These are phyloP conservation scores for Acanthamoeba lenticulata DNA, from an alignment of 208 protist species.

Conservation along the genomic window DNA sequence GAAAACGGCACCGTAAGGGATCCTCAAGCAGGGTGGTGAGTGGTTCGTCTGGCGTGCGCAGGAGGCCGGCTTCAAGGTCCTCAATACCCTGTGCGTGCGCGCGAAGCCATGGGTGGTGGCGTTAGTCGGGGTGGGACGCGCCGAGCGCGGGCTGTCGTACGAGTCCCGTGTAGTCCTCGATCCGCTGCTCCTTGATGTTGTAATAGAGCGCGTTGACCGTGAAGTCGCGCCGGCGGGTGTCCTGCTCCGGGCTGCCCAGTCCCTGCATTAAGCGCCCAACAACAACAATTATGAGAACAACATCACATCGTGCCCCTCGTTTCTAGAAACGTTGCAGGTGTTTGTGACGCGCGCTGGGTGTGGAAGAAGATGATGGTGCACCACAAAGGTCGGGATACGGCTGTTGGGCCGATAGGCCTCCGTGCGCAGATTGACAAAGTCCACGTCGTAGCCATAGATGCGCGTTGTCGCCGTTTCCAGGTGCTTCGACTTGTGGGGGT, in stretches of 20 bases:
- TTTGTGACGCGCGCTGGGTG: too few species aligned
- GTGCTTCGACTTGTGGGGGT: constrained; percentile 98
- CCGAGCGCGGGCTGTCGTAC: background rate
- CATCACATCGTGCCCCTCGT: too few species aligned
- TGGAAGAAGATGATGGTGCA: background rate
- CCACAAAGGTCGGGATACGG: background rate
- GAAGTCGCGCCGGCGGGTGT: constrained; percentile 95
- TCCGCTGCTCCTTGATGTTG: constrained; percentile 93
- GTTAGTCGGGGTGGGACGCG: background rate
- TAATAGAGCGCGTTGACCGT: constrained; percentile 98
- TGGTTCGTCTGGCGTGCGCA: constrained; percentile 91
- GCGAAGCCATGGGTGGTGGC: background rate
- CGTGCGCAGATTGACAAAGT: constrained; percentile 7
- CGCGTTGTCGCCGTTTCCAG: constrained; percentile 97
- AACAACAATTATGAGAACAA: background rate
- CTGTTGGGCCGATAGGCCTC: background rate
- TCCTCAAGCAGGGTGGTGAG: constrained; percentile 87
- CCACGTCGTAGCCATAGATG: constrained; percentile 87
- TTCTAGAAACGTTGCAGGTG: too few species aligned
- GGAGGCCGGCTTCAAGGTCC: constrained; percentile 89
- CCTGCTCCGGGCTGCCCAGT: constrained; percentile 75
- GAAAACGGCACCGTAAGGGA: constrained; percentile 91
- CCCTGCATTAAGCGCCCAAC: background rate
- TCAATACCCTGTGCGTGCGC: constrained; percentile 83
- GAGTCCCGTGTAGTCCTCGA: constrained; percentile 93